Evolutionary conservation across 2,329 filamentous ascomycete genomes (phyloP), one percentile per base, ranked within the genome.

Genomic region (Aspergillus fumigatiaffinis): DNA sequence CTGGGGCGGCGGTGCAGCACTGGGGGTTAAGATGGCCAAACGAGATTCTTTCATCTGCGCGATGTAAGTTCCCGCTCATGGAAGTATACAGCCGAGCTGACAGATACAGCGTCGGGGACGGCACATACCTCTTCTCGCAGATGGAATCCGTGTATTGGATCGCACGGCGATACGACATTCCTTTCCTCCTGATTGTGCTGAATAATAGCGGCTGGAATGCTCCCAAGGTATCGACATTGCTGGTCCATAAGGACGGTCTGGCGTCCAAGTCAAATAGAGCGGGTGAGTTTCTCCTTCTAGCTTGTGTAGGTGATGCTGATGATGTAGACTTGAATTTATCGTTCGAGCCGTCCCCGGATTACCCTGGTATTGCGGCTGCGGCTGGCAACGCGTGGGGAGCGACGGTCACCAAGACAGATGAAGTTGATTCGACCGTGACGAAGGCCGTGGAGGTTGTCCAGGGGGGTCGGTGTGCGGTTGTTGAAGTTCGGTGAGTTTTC

Each of bases 1-100:
- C 2, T 92, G 89, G 89, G 88, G 85, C 6, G 89, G 89, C 9
- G 89, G 90, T 17, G 89, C 79, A 46, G 85, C 87, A 0, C 71
- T 92, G 1, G 90, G 90, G 2, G 85, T 91, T 62, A 91, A 91
- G 68, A 80, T 92, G 10, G 90, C 88, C 0, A 78, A 46, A 23
- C 62, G 64, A 1, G 79, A 79, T 29, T 80, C 80, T 54, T 84
- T 85, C 62, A 80, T 85, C 3, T 82, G 80, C 59, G 81, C 83
- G 63, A 81, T 88, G 63, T 64, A 29, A 56, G 62, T 8, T 38
- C 60, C 2, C 3, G 23, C 17, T 25, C 20, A 21, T 20, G 1
- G 9, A 25, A 17, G 5, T 5, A 8, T 32, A 25, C 59, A 59
- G 52, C 60, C 17, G 9, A 8, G 14, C 2, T 3, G 1, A 1